These are phyloP conservation scores for Plantago ovata DNA, from an alignment of 257 asterid genomes.

Conservation along the genomic window DNA sequence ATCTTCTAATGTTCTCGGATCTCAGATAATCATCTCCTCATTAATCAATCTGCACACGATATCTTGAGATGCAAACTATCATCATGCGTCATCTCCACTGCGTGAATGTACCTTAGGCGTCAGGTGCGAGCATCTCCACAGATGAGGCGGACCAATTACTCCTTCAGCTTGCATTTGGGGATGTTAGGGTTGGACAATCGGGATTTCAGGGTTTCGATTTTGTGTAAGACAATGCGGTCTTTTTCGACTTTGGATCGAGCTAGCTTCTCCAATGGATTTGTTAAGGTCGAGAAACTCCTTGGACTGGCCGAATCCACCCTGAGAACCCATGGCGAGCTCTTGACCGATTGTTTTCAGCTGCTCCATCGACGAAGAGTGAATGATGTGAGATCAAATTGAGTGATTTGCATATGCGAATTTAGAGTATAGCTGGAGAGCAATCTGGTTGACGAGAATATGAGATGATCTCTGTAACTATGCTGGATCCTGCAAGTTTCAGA, in stretches of 20 bases:
- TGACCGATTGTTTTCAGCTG: constrained; percentile 88
- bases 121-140: constrained; percentile 96
- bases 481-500: too few species aligned
- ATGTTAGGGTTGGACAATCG: constrained; percentile 69
- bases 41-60: constrained; percentile 90
- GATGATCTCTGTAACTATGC: too few species aligned
- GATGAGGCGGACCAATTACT: constrained; percentile 71
- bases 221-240: constrained; percentile 72
- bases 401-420: too few species aligned
- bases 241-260: constrained; percentile 96
- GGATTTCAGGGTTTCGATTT: constrained; percentile 76
- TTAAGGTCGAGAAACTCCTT: constrained; percentile 91
- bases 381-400: too few species aligned
- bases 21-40: too few species aligned
- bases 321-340: constrained; percentile 99
- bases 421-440: too few species aligned
- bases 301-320: constrained; percentile 85
- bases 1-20: too few species aligned
- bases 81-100: constrained; percentile 96
- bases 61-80: constrained; percentile 69
- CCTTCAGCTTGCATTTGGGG: constrained; percentile 86
- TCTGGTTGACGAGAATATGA: too few species aligned
- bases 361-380: too few species aligned
- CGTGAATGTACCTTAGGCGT: constrained; percentile 91
- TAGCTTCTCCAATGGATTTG: constrained; percentile 89